These are phyloP conservation scores for Paraleonurus japonicus DNA, from an alignment of 257 asterid genomes.

Conservation along the genomic window DNA sequence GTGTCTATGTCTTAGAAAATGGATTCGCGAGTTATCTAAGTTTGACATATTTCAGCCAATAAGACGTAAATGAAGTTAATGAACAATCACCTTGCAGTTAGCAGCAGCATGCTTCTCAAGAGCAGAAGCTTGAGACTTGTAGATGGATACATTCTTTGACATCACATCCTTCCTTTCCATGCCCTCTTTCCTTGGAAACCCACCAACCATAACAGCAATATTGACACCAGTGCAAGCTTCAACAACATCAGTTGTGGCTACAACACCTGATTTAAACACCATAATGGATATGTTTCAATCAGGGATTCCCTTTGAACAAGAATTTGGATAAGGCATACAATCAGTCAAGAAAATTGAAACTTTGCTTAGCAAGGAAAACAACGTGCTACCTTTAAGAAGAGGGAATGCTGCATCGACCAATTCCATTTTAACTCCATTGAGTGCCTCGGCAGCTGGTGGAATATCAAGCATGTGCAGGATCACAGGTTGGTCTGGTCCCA, in stretches of 20 bases:
- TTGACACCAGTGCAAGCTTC: slow-evolving; percentile 86
- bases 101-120: slow-evolving; percentile 89
- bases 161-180: slow-evolving; percentile 97
- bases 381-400: slow-evolving; percentile 63
- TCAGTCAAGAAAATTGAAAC: neutral
- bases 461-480: slow-evolving; percentile 94
- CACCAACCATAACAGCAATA: slow-evolving; percentile 90
- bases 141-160: slow-evolving; percentile 88
- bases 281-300: neutral
- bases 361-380: neutral
- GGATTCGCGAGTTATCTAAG: neutral
- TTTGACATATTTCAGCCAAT: neutral
- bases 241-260: slow-evolving; percentile 79
- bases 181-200: slow-evolving; percentile 95
- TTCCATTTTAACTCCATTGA: slow-evolving; percentile 90
- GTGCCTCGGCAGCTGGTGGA: slow-evolving; percentile 82
- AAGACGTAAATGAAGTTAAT: neutral
- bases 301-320: neutral
- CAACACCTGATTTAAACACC: slow-evolving; percentile 52
- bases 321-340: neutral
- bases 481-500: slow-evolving; percentile 85
- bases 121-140: slow-evolving; percentile 94
- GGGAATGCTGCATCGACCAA: slow-evolving; percentile 89
- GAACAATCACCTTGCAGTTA: slow-evolving; percentile 68
- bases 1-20: neutral